These are phyloP conservation scores for Penicillium lagena DNA, from an alignment of 495 filamentous ascomycete genomes.

Conservation along the genomic window DNA sequence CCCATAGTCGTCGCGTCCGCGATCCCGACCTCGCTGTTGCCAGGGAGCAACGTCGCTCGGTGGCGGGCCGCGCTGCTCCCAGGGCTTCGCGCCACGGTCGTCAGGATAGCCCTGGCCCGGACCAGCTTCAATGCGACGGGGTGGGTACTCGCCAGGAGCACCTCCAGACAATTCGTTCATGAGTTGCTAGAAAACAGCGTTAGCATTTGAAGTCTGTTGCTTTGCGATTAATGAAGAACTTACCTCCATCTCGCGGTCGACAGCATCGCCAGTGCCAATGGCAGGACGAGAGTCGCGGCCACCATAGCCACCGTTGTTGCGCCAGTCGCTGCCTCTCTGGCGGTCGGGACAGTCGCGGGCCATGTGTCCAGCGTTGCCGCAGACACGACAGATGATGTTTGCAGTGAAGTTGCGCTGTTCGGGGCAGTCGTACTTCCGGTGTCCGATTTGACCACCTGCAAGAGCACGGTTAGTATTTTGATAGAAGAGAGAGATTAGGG, in stretches of 20 bases:
- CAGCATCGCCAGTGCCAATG: conserved; percentile 72
- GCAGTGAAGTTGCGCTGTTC: conserved; percentile 97
- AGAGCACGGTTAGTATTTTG: conserved; percentile 5
- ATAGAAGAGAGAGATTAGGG: background rate
- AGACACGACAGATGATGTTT: conserved; percentile 98
- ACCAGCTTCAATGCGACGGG: conserved; percentile 83
- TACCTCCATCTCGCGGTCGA: conserved; percentile 93
- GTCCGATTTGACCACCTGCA: conserved; percentile 86
- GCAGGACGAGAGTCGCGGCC: conserved; percentile 49
- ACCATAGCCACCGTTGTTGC: conserved; percentile 52
- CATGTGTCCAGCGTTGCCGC: conserved; percentile 92
- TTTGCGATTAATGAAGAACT: conserved; percentile 20
- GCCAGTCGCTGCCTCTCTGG: conserved; percentile 85
- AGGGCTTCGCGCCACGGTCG: conserved; percentile 68
- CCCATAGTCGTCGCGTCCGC: conserved; percentile 42
- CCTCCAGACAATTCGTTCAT: conserved; percentile 94
- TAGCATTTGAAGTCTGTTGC: too few relatives aligned
- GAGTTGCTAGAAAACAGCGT: conserved; percentile 59
- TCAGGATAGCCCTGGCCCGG: conserved; percentile 49
- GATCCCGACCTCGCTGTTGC: conserved; percentile 56
- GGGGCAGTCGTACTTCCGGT: conserved; percentile 98
- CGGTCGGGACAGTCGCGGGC: conserved; percentile 89
- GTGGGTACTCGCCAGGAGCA: conserved; percentile 54
- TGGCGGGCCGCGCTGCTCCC: conserved; percentile 77
- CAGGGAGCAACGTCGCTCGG: conserved; percentile 82